Evolutionary conservation across 495 filamentous ascomycete genomes (phyloP).

Genomic region (Geopyxis carbonaria): DNA sequence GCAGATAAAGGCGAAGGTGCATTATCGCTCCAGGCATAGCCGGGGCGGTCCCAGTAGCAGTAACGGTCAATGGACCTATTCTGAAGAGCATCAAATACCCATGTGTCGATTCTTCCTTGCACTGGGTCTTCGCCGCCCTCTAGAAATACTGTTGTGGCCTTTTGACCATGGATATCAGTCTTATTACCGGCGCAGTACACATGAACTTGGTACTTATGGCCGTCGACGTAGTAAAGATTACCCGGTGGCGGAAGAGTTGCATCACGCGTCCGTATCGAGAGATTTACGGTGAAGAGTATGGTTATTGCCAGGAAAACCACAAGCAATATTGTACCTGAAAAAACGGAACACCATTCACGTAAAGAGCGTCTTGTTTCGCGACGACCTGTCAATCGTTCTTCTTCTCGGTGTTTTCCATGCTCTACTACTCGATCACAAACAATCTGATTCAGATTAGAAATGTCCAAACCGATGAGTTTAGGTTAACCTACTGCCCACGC

Average conservation of each 20-base stretch:
- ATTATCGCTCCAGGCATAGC: constrained; percentile 68
- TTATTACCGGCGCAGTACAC: constrained; percentile 58
- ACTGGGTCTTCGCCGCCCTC: constrained; percentile 65
- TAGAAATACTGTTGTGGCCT: constrained; percentile 53
- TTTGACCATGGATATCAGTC: constrained; percentile 32
- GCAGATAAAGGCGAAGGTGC: constrained; percentile 84
- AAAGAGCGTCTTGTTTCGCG: constrained; percentile 67
- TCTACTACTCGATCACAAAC: constrained; percentile 49
- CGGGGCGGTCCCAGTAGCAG: constrained; percentile 91
- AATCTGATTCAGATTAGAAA: constrained; percentile 5
- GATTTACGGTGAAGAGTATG: constrained; percentile 57
- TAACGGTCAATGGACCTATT: constrained; percentile 69
- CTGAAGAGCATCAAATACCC: constrained; percentile 45
- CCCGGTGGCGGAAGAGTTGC: constrained; percentile 53
- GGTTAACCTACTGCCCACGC: constrained; percentile 38
- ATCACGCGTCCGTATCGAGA: constrained; percentile 63
- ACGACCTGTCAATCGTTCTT: constrained; percentile 82
- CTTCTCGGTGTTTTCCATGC: constrained; percentile 83
- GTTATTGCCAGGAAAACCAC: constrained; percentile 44
- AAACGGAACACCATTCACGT: constrained; percentile 67
- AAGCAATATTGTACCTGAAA: constrained; percentile 54
- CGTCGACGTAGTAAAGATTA: constrained; percentile 58
- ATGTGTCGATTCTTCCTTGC: constrained; percentile 57
- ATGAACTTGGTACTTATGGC: constrained; percentile 67
- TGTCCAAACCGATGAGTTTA: constrained; percentile 9